Evolutionary conservation across 495 filamentous ascomycete genomes (phyloP).

Genomic region (Hyaloscypha hepaticicola): DNA sequence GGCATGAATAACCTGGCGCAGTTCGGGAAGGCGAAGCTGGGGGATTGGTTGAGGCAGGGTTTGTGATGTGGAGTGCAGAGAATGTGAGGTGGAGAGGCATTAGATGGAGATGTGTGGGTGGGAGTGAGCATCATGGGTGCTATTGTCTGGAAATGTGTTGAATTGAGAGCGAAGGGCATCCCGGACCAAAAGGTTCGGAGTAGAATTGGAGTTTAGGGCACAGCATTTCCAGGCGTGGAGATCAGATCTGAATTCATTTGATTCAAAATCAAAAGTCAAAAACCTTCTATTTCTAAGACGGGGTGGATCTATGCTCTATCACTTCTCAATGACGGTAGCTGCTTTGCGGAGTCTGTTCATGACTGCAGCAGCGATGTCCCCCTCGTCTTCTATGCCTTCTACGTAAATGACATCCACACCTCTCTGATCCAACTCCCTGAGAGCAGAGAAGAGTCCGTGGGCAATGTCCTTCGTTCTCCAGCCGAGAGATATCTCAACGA

Average conservation of each 20-base stretch:
- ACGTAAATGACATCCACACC: constrained; percentile 85
- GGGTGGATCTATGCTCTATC: neutral
- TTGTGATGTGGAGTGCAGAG: constrained; percentile 19
- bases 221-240: constrained; percentile 21
- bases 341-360: constrained; percentile 65
- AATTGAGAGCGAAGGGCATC: neutral
- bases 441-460: constrained; percentile 78
- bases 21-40: constrained; percentile 88
- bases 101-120: neutral
- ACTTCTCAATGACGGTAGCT: constrained; percentile 50
- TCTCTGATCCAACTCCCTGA: constrained; percentile 78
- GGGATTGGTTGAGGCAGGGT: constrained; percentile 82
- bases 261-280: neutral
- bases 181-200: constrained; percentile 10
- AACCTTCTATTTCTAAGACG: constrained; percentile 2
- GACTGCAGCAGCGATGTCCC: constrained; percentile 84
- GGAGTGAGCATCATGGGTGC: neutral
- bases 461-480: constrained; percentile 69
- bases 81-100: neutral
- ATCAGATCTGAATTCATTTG: constrained; percentile 9
- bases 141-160: neutral
- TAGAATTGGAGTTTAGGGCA: constrained; percentile 20
- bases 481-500: constrained; percentile 66
- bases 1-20: constrained; percentile 94
- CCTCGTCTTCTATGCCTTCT: constrained; percentile 81